These are phyloP conservation scores for Orbilia brochopaga DNA, from an alignment of 2,329 filamentous ascomycete genomes.

Conservation along the genomic window DNA sequence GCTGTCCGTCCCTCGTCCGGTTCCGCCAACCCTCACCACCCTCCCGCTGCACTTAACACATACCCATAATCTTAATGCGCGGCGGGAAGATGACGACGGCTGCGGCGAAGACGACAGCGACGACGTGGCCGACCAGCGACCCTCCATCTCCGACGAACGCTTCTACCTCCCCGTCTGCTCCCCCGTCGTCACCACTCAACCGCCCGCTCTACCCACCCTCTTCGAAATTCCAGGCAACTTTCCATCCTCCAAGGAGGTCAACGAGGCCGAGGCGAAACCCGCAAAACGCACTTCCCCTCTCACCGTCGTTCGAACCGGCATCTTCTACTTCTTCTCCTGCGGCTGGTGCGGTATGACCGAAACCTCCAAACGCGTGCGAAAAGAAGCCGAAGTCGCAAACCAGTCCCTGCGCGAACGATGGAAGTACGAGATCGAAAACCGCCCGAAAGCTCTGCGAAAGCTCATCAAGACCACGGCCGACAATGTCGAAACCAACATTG, in stretches of 20 bases:
- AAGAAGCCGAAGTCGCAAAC: constrained; percentile 43
- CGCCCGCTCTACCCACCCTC: constrained; percentile 27
- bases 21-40: constrained; percentile 11
- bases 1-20: constrained; percentile 32
- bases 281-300: constrained; percentile 41
- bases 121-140: constrained; percentile 23
- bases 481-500: constrained; percentile 50
- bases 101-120: constrained; percentile 14
- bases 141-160: constrained; percentile 39
- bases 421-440: constrained; percentile 47
- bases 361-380: constrained; percentile 41
- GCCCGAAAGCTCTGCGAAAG: constrained; percentile 45
- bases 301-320: constrained; percentile 42
- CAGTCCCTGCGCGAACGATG: constrained; percentile 42
- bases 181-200: constrained; percentile 45
- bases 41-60: constrained; percentile 19
- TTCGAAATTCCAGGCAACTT: constrained; percentile 37
- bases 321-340: constrained; percentile 51
- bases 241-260: constrained; percentile 36
- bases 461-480: constrained; percentile 46
- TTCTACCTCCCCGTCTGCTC: constrained; percentile 50
- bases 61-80: constrained; percentile 1
- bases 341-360: constrained; percentile 50
- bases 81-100: constrained; percentile 12
- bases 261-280: constrained; percentile 37